Evolutionary conservation across 805 yeast genomes (phyloP), one percentile per base, ranked within the genome.

Genomic region (Candida vartiovaarae): DNA sequence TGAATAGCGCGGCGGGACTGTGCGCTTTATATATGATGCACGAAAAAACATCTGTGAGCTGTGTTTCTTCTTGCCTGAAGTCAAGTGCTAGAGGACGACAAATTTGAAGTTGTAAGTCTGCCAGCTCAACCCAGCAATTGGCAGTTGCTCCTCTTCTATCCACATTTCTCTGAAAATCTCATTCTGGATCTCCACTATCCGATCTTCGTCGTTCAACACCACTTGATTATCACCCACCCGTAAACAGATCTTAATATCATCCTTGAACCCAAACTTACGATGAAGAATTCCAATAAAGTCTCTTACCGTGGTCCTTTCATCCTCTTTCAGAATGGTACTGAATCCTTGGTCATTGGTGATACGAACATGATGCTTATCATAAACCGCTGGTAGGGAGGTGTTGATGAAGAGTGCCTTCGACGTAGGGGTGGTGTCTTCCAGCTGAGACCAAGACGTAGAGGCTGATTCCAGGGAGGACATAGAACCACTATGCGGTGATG

Each of bases 111-210:
- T 15, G 20, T 15, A 15, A 15, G 40, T 44, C n/a, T 42, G 24
- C 25, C 39, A 47, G 15, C 36, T 47, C 38, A 49, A 27, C 4
- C 43, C 43, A 2, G 55, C 55, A 11, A 32, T 43, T 1, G 53
- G 51, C 7, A 51, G 34, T 2, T 46, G 45, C 6, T 46, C 38
- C 23, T 51, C 55, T 3, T 47, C 49, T 3, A 51, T 29, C 50
- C 49, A 51, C 47, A 47, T 43, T 4, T 40, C 31, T 41, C 55
- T 47, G 27, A 49, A 47, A 24, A 51, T 23, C 23, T 34, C 44
- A 38, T 49, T 51, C 32, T 51, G 55, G 4, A 51, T 32, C 30
- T 36, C 41, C 28, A 51, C 34, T 9, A 51, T 42, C 37, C 39
- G 34, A 28, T 49, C 55, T 4, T 35, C 26, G 24, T 47, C 46